Conservation (phyloP, 257 asterid genomes). For the Solanum virginianum region DNA sequence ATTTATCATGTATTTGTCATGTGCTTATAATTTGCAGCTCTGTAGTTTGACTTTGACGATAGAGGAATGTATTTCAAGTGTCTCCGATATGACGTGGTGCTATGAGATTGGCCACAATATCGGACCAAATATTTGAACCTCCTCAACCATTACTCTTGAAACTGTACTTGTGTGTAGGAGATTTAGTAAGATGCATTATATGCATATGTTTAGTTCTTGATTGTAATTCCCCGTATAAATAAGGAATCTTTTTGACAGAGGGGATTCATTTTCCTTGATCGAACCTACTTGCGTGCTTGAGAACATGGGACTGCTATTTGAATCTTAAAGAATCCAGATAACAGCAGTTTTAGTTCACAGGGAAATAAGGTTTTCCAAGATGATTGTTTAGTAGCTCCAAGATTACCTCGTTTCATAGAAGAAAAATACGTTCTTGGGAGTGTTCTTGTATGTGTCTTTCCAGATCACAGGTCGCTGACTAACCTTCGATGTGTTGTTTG, state of each 20-base stretch:
- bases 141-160: neutral
- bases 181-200: neutral
- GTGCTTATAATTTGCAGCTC: neutral
- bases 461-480: neutral
- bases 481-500: neutral
- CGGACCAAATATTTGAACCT: neutral
- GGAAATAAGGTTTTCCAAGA: neutral
- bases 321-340: neutral
- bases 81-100: neutral
- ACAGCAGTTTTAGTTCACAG: neutral
- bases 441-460: neutral
- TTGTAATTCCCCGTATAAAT: neutral
- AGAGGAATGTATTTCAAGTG: neutral
- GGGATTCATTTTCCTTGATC: neutral
- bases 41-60: neutral
- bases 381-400: neutral
- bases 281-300: neutral
- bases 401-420: neutral
- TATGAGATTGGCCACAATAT: neutral
- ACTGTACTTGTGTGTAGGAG: neutral
- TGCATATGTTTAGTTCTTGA: neutral
- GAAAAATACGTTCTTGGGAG: neutral
- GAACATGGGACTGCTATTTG: neutral
- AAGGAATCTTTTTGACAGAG: neutral
- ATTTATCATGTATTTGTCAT: neutral